A percentile compares a stretch with the other conserved stretches of the same genome.
These are phyloP conservation scores for Penicillium paneum DNA, from an alignment of 2,329 filamentous ascomycete species.

Conservation along the genomic window DNA sequence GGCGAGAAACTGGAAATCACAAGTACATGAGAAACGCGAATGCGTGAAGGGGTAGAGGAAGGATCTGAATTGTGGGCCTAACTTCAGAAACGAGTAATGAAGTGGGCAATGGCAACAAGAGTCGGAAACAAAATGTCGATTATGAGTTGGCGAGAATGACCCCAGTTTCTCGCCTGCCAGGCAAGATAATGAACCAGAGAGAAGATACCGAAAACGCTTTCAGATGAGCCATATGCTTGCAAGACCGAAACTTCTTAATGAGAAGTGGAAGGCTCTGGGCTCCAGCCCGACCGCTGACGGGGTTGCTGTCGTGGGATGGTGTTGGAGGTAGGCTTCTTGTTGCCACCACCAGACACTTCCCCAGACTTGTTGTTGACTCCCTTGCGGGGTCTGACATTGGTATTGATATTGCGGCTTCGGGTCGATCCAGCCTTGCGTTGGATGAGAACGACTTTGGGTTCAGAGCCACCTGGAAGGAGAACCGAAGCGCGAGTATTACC, in stretches of 20 bases:
- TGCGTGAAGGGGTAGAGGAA: neutral
- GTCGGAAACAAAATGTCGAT: neutral
- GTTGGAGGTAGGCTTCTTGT: slow-evolving; percentile 25
- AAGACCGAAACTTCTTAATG: neutral
- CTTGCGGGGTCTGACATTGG: slow-evolving; percentile 10
- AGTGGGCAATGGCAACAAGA: neutral
- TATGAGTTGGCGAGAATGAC: neutral
- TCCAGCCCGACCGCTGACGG: neutral
- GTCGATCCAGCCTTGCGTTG: slow-evolving; percentile 31
- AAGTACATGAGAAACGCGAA: slow-evolving; percentile 3
- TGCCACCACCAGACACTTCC: slow-evolving; percentile 25
- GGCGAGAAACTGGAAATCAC: neutral
- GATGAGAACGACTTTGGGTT: slow-evolving; percentile 42
- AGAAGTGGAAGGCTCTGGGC: neutral
- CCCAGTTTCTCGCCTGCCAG: neutral
- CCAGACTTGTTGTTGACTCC: slow-evolving; percentile 29
- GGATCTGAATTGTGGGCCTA: neutral
- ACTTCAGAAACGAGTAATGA: neutral
- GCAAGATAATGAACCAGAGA: neutral
- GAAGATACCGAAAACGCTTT: slow-evolving; percentile 4
- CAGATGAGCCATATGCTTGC: neutral
- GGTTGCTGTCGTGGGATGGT: neutral
- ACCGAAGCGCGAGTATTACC: slow-evolving; percentile 42
- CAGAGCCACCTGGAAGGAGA: slow-evolving; percentile 47
- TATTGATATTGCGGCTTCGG: slow-evolving; percentile 27